These are phyloP conservation scores for Rhodosporidiobolus sp. DNA, from an alignment of 768 basidiomycete genomes.

Conservation along the genomic window DNA sequence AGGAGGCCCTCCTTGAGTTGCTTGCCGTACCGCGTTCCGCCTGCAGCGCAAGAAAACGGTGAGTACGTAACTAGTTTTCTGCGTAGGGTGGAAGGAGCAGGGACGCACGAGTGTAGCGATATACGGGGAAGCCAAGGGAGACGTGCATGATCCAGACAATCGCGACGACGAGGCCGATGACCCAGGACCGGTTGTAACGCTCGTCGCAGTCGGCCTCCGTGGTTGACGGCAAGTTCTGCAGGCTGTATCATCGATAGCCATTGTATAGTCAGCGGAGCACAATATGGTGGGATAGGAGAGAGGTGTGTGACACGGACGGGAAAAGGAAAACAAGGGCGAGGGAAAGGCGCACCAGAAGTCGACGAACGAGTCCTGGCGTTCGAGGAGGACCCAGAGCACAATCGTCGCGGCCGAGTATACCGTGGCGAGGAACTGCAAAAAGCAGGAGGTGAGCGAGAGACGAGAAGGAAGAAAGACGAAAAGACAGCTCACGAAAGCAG, in stretches of 20 bases:
- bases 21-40: constrained; percentile 9
- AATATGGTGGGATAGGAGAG: no score
- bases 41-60: background rate
- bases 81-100: no score
- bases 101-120: constrained; percentile 27
- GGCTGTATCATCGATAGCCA: background rate
- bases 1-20: constrained; percentile 16
- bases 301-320: no score
- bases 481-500: background rate
- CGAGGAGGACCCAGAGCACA: constrained; percentile 22
- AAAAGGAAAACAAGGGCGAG: background rate
- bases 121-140: constrained; percentile 27
- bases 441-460: accelerated
- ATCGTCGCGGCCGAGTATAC: background rate
- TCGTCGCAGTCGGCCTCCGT: background rate
- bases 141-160: constrained; percentile 2
- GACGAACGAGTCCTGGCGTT: constrained; percentile 14
- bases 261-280: no score
- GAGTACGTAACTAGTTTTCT: no score
- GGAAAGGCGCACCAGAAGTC: constrained; percentile 13
- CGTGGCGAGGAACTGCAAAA: constrained; percentile 7
- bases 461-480: background rate
- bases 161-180: constrained; percentile 9
- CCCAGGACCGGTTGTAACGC: constrained; percentile 18
- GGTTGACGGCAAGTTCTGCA: background rate